Evolutionary conservation across 352 stramenopile genomes (phyloP), one percentile per base, ranked within the genome.

Genomic region (Globisporangium recalcitrans): DNA sequence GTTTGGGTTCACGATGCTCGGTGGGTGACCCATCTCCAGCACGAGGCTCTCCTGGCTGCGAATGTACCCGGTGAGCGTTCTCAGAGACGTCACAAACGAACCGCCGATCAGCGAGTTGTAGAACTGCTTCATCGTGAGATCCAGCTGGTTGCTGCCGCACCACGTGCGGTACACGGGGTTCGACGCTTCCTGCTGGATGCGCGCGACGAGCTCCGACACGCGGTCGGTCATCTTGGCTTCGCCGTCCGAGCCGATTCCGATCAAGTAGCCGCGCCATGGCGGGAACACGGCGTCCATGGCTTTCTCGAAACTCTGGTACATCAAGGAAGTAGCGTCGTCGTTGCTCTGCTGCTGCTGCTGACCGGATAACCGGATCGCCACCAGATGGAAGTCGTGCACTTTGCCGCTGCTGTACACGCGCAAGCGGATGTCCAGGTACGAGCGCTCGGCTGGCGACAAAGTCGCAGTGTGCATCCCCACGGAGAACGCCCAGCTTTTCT

Each of bases 401-500:
- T 59, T 58, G 1, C 58, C 69, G 19, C 38, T 48, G 49, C 59
- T 55, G 44, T 74, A 78, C 34, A 82, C 59, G n/a, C 76, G 78
- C 31, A 83, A 38, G 11, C 70, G 74, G 46, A 87, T 74, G 21
- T 78, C 73, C 22, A 85, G 48, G 32, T 71, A 78, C 34, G 75
- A 73, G 10, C 72, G 64, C 52, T 75, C 48, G 3, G n/a, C 58
- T 27, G 29, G 59, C 4, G 67, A 64, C 40, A 68, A 21, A 49
- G 14, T 63, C 4, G 49, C 66, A 3, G 58, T 58, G 58, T 71
- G 67, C 27, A 90, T 29, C 10, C 72, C 71, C 14, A 90, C 27
- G 1, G 74, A 85, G 51, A 88, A 84, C 11, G 66, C 70, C 80
- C 76, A 87, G 40, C 70, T 73, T 24, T 65, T 55, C 9, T 58